phyloP scores from a whole-genome alignment of 1,284 basidiomycete genomes.

The Ganoderma boninense region DNA sequence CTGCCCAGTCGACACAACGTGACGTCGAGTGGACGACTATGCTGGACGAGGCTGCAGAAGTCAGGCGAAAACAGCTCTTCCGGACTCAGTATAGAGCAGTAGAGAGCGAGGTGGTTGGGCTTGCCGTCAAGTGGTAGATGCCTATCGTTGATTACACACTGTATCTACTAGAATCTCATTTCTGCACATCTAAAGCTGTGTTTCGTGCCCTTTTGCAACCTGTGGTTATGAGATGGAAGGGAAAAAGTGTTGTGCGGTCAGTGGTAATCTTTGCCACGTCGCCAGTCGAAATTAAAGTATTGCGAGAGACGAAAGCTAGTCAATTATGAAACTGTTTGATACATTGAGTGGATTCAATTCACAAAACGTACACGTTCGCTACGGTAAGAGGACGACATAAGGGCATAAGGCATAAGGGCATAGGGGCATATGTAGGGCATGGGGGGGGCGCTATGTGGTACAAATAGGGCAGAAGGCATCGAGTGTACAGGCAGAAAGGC shows the following conservation, averaged over 20 bases:
- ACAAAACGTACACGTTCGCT: background rate
- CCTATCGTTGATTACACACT: slow-evolving; percentile 1
- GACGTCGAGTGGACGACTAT: slow-evolving; percentile 40
- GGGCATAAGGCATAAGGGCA: slow-evolving; percentile 9
- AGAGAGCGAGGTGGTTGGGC: slow-evolving; percentile 77
- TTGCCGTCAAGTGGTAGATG: slow-evolving; percentile 45
- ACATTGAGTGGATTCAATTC: background rate
- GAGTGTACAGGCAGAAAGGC: background rate
- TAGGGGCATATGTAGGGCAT: slow-evolving; percentile 14
- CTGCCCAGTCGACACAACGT: background rate
- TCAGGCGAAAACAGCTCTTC: slow-evolving; percentile 59
- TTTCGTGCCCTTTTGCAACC: background rate
- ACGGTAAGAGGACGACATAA: background rate
- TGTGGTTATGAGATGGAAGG: background rate
- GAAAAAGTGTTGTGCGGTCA: background rate
- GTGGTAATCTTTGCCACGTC: background rate
- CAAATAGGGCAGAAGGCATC: background rate
- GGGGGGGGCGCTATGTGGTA: background rate
- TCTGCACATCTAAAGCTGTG: background rate
- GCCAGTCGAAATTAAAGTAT: background rate
- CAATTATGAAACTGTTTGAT: background rate
- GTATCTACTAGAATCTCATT: slow-evolving; percentile 1
- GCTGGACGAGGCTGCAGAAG: slow-evolving; percentile 52
- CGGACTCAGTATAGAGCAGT: slow-evolving; percentile 89
- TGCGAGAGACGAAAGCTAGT: background rate